Conservation (phyloP, 148 eudicot genomes). For the Silene latifolia region DNA sequence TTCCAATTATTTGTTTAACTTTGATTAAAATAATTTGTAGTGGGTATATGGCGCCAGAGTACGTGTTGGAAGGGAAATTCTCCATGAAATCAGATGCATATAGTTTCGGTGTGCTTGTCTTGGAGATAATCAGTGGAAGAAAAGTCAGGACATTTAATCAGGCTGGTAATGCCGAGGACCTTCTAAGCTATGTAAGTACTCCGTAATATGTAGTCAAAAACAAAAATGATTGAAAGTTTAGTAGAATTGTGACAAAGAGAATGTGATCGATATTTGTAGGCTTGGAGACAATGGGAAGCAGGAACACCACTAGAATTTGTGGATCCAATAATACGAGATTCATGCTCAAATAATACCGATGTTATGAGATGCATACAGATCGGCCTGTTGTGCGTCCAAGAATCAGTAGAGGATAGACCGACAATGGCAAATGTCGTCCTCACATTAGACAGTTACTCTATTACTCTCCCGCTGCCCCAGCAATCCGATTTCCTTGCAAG, state of each 20-base stretch:
- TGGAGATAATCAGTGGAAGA: slow-evolving; percentile 37
- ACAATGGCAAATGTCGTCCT: slow-evolving; percentile 36
- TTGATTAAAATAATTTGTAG: no score
- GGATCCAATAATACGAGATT: slow-evolving; percentile 24
- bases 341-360: slow-evolving; percentile 19
- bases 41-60: slow-evolving; percentile 41
- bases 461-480: slow-evolving; percentile 27
- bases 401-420: slow-evolving; percentile 37
- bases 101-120: slow-evolving; percentile 30
- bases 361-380: slow-evolving; percentile 45
- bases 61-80: slow-evolving; percentile 23
- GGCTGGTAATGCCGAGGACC: slow-evolving; percentile 16
- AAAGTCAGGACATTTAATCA: slow-evolving; percentile 1
- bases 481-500: slow-evolving; percentile 23
- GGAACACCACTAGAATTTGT: slow-evolving; percentile 19
- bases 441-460: slow-evolving; percentile 33
- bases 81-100: slow-evolving; percentile 28
- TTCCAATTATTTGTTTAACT: no score
- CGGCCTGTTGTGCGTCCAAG: slow-evolving; percentile 49
- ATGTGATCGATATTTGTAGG: slow-evolving; percentile 3
- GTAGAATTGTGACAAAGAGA: background rate
- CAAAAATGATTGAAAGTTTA: background rate
- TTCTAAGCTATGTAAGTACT: slow-evolving; percentile 34
- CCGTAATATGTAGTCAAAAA: no score
- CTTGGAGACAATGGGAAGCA: slow-evolving; percentile 26